phyloP scores from a whole-genome alignment of 1,284 basidiomycete genomes.

The Porogramme epimiltina region DNA sequence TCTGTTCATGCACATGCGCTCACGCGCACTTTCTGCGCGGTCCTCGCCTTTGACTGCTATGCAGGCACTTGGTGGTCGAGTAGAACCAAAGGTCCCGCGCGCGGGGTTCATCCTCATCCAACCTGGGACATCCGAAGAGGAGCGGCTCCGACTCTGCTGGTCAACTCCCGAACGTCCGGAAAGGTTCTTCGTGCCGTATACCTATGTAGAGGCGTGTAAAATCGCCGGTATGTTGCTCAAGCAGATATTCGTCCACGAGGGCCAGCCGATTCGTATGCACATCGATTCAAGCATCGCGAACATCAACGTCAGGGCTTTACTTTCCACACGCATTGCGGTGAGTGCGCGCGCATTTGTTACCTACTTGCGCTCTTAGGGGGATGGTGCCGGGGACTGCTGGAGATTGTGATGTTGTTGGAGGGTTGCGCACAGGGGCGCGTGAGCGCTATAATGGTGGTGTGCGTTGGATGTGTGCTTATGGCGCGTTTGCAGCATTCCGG shows the following conservation, averaged over 20 bases:
- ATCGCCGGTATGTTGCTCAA: constrained; percentile 67
- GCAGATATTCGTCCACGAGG: constrained; percentile 72
- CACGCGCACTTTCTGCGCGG: constrained; percentile 1
- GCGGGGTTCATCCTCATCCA: constrained; percentile 74
- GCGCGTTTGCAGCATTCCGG: constrained; percentile 62
- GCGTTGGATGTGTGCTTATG: constrained; percentile 4
- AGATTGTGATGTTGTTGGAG: background rate
- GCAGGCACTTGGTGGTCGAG: constrained; percentile 68
- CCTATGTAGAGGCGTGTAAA: constrained; percentile 78
- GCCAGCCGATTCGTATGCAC: constrained; percentile 66
- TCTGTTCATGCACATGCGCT: background rate
- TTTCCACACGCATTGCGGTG: constrained; percentile 70
- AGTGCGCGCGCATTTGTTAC: constrained; percentile 26
- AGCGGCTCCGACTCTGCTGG: constrained; percentile 73
- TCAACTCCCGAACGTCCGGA: constrained; percentile 64
- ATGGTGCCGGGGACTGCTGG: no score
- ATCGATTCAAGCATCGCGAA: constrained; percentile 79
- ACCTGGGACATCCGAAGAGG: constrained; percentile 64
- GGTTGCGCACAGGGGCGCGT: no score
- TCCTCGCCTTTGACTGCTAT: background rate
- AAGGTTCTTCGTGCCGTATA: constrained; percentile 74
- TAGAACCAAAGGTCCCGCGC: constrained; percentile 76
- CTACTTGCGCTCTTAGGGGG: background rate
- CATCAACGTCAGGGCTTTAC: constrained; percentile 61
- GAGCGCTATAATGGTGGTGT: background rate